These are phyloP conservation scores for Castanospermum australe DNA, from an alignment of 306 rosid species.

Conservation along the genomic window DNA sequence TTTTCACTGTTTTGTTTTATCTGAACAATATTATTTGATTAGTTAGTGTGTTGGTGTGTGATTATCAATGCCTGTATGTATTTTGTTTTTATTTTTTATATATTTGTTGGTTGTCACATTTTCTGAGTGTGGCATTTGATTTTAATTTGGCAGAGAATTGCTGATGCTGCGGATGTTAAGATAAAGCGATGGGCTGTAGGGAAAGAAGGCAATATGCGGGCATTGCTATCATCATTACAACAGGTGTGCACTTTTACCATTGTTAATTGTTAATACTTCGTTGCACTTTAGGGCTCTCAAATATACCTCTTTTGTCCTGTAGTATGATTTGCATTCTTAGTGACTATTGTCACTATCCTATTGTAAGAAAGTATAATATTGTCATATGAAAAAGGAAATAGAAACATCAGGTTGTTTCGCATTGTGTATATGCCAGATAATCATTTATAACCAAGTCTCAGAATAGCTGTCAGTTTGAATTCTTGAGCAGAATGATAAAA, in stretches of 20 bases:
- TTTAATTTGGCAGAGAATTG: slow-evolving; percentile 62
- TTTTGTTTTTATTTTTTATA: neutral
- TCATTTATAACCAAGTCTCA: neutral
- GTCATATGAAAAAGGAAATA: neutral
- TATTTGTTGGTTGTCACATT: neutral
- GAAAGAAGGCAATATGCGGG: slow-evolving; percentile 92
- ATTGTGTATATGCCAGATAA: neutral
- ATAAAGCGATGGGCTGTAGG: slow-evolving; percentile 90
- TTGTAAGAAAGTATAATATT: neutral
- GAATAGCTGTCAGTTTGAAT: neutral
- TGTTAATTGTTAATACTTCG: neutral
- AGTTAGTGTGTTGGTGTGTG: neutral
- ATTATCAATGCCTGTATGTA: neutral
- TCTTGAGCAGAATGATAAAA: neutral
- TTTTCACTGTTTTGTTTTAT: too few relatives aligned
- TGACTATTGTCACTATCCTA: neutral
- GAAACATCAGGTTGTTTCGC: slow-evolving; percentile 14
- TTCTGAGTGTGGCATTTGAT: slow-evolving; percentile 20
- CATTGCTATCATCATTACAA: slow-evolving; percentile 78
- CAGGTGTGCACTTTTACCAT: slow-evolving; percentile 41
- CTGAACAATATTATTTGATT: neutral
- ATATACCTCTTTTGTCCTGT: neutral
- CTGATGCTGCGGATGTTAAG: slow-evolving; percentile 55
- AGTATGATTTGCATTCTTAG: slow-evolving; percentile 17
- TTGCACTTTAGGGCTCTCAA: slow-evolving; percentile 19